Evolutionary conservation across 768 basidiomycete genomes (phyloP).

Genomic region (Termitomyces sp.): DNA sequence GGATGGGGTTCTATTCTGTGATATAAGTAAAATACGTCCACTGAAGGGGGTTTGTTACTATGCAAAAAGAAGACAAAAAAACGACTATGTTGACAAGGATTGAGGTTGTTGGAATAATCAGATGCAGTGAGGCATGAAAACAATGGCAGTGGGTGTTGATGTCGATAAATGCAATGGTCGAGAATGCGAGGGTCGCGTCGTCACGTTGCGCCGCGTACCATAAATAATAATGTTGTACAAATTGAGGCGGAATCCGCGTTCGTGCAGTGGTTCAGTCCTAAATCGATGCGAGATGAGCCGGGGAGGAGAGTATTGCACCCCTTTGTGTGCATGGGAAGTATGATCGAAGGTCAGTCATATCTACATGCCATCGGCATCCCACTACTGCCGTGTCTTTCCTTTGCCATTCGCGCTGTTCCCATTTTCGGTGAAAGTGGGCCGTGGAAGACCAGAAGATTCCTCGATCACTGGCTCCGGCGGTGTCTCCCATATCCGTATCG

Average conservation of each 20-base stretch:
- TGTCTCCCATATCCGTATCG: slow-evolving; percentile 88
- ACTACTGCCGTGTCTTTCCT: slow-evolving; percentile 54
- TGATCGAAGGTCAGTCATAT: slow-evolving; percentile 5
- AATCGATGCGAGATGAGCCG: neutral
- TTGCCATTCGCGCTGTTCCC: slow-evolving; percentile 70
- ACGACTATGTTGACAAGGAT: slow-evolving; percentile 16
- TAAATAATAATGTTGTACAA: slow-evolving; percentile 9
- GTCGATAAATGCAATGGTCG: slow-evolving; percentile 17
- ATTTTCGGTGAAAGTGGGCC: slow-evolving; percentile 28
- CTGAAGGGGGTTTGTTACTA: slow-evolving; percentile 21
- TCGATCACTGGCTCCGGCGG: slow-evolving; percentile 26
- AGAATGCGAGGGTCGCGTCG: neutral
- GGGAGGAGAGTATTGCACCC: neutral
- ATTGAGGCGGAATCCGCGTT: neutral
- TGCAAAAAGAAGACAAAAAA: slow-evolving; percentile 23
- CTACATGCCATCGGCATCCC: slow-evolving; percentile 31
- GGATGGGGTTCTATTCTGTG: slow-evolving; percentile 19
- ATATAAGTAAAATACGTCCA: slow-evolving; percentile 20
- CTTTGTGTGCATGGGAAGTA: neutral
- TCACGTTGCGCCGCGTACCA: neutral
- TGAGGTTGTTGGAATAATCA: slow-evolving; percentile 13
- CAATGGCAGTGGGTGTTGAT: slow-evolving; percentile 5
- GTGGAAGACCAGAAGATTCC: slow-evolving; percentile 9
- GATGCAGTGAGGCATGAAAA: slow-evolving; percentile 18
- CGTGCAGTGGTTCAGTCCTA: slow-evolving; percentile 1